Evolutionary conservation across 1,284 basidiomycete species (phyloP).

Genomic region (Acaromyces ingoldii): DNA sequence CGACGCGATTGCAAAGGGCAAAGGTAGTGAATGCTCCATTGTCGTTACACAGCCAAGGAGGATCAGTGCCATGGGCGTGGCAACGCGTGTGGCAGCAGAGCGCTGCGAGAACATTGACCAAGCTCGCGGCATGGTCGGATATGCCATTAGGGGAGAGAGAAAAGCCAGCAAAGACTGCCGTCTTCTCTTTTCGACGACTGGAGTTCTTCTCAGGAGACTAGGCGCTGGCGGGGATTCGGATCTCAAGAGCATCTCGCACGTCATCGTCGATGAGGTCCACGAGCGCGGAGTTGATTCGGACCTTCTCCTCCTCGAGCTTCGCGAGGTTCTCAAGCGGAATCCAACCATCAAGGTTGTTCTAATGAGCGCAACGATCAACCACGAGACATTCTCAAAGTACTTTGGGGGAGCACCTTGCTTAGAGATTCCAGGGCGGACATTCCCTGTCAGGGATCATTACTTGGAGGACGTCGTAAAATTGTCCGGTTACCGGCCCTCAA

Average conservation of each 20-base stretch:
- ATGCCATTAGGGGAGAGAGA: slow-evolving; percentile 84
- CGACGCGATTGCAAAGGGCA: slow-evolving; percentile 62
- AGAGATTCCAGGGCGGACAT: slow-evolving; percentile 67
- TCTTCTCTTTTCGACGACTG: slow-evolving; percentile 85
- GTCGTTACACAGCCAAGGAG: slow-evolving; percentile 85
- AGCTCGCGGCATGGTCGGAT: slow-evolving; percentile 67
- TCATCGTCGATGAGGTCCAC: slow-evolving; percentile 93
- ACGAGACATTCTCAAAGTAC: slow-evolving; percentile 30
- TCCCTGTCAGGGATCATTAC: slow-evolving; percentile 46
- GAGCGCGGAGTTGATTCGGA: slow-evolving; percentile 94
- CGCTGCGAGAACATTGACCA: slow-evolving; percentile 65
- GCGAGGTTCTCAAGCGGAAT: slow-evolving; percentile 70
- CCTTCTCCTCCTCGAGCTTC: slow-evolving; percentile 79
- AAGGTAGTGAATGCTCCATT: slow-evolving; percentile 69
- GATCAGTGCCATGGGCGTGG: slow-evolving; percentile 83
- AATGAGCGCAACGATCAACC: slow-evolving; percentile 46
- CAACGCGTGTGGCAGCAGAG: slow-evolving; percentile 79
- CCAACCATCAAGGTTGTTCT: slow-evolving; percentile 69
- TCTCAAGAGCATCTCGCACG: slow-evolving; percentile 70
- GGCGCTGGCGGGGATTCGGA: slow-evolving; percentile 65
- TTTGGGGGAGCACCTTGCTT: slow-evolving; percentile 66
- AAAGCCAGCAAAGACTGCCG: slow-evolving; percentile 59
- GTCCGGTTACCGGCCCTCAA: slow-evolving; percentile 46
- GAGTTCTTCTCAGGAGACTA: slow-evolving; percentile 76
- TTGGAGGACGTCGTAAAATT: slow-evolving; percentile 40